Evolutionary conservation across 257 asterid genomes (phyloP).

Genomic region (Scutellaria minor): DNA sequence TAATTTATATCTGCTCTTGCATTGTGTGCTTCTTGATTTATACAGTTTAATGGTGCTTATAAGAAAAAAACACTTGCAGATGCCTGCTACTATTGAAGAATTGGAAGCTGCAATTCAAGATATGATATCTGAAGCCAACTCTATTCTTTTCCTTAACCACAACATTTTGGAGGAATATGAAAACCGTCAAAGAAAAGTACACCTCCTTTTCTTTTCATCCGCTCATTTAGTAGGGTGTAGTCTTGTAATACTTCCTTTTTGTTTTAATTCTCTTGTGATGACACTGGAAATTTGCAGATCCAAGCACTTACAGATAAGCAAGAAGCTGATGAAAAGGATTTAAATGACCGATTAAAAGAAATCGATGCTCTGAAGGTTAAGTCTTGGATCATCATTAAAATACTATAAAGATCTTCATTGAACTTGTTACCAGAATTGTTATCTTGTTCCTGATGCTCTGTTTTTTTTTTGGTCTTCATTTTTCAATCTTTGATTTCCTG

Average conservation of each 20-base stretch:
- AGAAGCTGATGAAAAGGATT: slow-evolving; percentile 65
- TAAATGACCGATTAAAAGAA: slow-evolving; percentile 50
- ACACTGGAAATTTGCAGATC: slow-evolving; percentile 63
- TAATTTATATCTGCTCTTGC: slow-evolving; percentile 21
- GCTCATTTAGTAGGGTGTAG: slow-evolving; percentile 2
- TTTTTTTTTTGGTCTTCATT: not conserved
- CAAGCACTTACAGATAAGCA: slow-evolving; percentile 62
- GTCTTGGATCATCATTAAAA: slow-evolving; percentile 26
- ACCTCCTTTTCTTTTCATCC: slow-evolving; percentile 17
- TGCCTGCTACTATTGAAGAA: slow-evolving; percentile 94
- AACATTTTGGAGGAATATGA: slow-evolving; percentile 89
- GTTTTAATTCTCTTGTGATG: slow-evolving; percentile 11
- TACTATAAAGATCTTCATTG: not conserved
- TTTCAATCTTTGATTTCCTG: slow-evolving; percentile 1
- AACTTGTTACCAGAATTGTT: not conserved
- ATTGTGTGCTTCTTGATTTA: slow-evolving; percentile 35
- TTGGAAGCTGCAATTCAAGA: slow-evolving; percentile 84
- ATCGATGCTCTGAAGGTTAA: slow-evolving; percentile 76
- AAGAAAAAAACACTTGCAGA: slow-evolving; percentile 51
- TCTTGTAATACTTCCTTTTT: slow-evolving; percentile 23
- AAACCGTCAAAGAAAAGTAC: slow-evolving; percentile 75
- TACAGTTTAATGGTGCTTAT: slow-evolving; percentile 32
- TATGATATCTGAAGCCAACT: slow-evolving; percentile 76
- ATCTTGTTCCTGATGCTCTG: not conserved
- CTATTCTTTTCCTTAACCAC: slow-evolving; percentile 80